These are phyloP conservation scores for Pochonia chlamydosporia DNA, from an alignment of 2,329 filamentous ascomycete species.

Conservation along the genomic window DNA sequence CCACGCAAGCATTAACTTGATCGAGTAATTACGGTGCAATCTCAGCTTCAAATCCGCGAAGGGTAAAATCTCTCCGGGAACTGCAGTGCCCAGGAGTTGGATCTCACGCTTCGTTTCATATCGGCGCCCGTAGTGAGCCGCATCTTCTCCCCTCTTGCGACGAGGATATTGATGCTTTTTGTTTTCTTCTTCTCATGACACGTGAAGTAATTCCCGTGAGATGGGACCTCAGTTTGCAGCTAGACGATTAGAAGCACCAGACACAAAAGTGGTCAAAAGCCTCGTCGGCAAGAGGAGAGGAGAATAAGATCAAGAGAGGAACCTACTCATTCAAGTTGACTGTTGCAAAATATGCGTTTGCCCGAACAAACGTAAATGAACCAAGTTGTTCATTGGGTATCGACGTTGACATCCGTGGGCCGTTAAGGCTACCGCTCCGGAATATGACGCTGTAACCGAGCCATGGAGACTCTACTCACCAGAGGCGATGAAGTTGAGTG, in stretches of 20 bases:
- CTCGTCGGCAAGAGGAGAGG: constrained; percentile 17
- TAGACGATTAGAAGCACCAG: neutral
- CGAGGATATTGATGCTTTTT: constrained; percentile 4
- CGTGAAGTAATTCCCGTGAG: neutral
- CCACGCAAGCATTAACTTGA: constrained; percentile 99
- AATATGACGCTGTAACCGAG: constrained; percentile 19
- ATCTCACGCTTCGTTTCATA: constrained; percentile 44
- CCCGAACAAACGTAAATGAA: neutral
- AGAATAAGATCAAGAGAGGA: constrained; percentile 33
- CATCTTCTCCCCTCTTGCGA: constrained; percentile 32
- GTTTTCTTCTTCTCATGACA: neutral
- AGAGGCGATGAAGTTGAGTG: constrained; percentile 85
- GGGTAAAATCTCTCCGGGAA: constrained; percentile 3
- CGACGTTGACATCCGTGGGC: neutral
- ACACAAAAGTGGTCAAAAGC: neutral
- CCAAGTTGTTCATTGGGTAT: neutral
- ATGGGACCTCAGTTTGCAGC: neutral
- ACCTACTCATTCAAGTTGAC: constrained; percentile 27
- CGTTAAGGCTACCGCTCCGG: constrained; percentile 54
- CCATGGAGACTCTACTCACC: constrained; percentile 58
- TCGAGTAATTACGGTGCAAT: constrained; percentile 95
- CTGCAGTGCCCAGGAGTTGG: constrained; percentile 37
- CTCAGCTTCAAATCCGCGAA: constrained; percentile 68
- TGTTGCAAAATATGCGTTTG: neutral
- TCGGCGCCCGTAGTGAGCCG: constrained; percentile 85